A percentile compares a stretch with the other conserved stretches of the same genome.
Evolutionary conservation across 768 basidiomycete genomes (phyloP).

Genomic region (Tylopilus intermedius): DNA sequence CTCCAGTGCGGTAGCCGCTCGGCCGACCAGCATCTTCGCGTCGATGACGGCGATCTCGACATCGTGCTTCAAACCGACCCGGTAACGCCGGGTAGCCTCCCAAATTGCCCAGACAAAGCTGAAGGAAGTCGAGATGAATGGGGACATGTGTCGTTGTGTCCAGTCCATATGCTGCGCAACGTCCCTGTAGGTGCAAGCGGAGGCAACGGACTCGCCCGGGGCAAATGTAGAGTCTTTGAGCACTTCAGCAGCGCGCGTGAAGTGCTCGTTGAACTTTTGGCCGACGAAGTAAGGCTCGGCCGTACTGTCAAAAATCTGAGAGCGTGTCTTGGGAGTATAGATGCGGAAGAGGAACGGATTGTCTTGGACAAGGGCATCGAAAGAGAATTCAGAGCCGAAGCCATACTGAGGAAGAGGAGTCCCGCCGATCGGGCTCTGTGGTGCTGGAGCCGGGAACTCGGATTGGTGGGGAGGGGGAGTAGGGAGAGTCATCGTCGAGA

Average conservation of each 20-base stretch:
- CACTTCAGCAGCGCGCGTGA: conserved; percentile 34
- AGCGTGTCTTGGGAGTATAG: conserved; percentile 64
- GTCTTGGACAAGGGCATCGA: conserved; percentile 52
- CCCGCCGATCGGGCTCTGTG: conserved; percentile 20
- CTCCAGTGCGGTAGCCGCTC: conserved; percentile 62
- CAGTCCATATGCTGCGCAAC: conserved; percentile 70
- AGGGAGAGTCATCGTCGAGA: conserved; percentile 25
- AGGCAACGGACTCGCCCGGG: conserved; percentile 29
- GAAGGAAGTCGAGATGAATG: conserved; percentile 72
- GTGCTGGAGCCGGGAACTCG: conserved; percentile 11
- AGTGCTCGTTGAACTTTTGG: conserved; percentile 52
- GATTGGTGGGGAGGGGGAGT: conserved; percentile 9
- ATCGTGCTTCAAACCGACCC: conserved; percentile 66
- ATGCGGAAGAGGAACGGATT: conserved; percentile 80
- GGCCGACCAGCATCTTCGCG: conserved; percentile 50
- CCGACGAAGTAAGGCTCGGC: conserved; percentile 66
- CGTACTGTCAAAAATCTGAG: conserved; percentile 44
- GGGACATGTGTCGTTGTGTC: conserved; percentile 66
- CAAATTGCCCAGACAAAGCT: conserved; percentile 80
- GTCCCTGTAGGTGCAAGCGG: conserved; percentile 49
- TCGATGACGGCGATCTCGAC: conserved; percentile 79
- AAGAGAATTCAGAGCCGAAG: conserved; percentile 59
- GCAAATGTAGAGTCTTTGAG: conserved; percentile 30
- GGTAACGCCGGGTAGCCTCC: conserved; percentile 76
- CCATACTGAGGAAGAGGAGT: conserved; percentile 63